These are phyloP conservation scores for Xylaria telfairii DNA, from an alignment of 495 filamentous ascomycete genomes.

Conservation along the genomic window DNA sequence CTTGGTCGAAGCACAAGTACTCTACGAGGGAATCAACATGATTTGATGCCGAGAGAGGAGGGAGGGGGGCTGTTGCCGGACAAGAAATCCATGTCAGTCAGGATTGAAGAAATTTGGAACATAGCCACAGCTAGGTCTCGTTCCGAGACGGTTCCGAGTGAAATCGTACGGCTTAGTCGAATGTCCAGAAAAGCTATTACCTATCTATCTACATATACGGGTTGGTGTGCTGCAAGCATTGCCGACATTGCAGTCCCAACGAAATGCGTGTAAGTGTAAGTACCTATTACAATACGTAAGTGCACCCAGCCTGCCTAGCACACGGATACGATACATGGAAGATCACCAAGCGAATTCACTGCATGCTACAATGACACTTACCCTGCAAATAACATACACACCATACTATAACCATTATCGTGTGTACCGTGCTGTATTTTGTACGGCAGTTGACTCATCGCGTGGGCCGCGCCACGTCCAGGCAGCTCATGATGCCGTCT, in stretches of 20 bases:
- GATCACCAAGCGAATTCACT: neutral
- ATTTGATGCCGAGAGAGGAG: conserved; percentile 1
- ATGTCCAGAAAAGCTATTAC: neutral
- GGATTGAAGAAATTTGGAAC: neutral
- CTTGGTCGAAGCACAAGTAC: neutral
- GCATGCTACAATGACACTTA: neutral
- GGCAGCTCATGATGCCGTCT: conserved; percentile 13
- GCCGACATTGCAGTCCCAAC: neutral
- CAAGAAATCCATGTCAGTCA: too few species aligned
- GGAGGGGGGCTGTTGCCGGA: too few species aligned
- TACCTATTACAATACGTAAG: too few species aligned
- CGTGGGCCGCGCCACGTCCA: neutral
- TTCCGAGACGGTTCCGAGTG: conserved; percentile 17
- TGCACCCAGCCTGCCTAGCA: too few species aligned
- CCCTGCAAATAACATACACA: neutral
- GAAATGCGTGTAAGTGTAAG: neutral
- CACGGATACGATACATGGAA: neutral
- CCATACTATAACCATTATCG: neutral
- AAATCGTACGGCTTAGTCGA: neutral
- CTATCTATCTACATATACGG: neutral
- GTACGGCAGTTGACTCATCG: neutral
- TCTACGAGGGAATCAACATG: neutral
- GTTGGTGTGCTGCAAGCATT: neutral
- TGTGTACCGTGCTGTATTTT: neutral
- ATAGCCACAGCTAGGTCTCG: conserved; percentile 12